Conservation (phyloP, 2,329 filamentous ascomycete species). For the Sclerotinia nivalis region DNA sequence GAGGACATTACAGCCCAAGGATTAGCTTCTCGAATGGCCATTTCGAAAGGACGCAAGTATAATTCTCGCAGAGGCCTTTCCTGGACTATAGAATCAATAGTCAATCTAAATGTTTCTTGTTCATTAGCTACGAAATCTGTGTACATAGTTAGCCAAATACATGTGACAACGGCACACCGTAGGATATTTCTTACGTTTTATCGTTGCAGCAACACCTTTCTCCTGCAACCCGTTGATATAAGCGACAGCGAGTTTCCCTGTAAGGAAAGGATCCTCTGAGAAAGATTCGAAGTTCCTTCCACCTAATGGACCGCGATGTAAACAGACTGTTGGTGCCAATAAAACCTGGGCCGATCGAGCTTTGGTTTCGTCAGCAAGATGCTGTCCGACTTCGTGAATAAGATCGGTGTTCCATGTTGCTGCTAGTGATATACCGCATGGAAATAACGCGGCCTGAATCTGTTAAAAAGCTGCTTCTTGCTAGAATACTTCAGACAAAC, state of each 20-base stretch:
- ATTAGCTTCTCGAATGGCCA: constrained; percentile 67
- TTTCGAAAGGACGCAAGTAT: constrained; percentile 75
- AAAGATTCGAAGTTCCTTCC: constrained; percentile 86
- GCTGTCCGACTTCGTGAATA: constrained; percentile 66
- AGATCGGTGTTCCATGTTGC: constrained; percentile 77
- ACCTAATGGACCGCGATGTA: constrained; percentile 80
- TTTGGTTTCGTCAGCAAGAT: constrained; percentile 70
- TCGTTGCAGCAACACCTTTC: constrained; percentile 71
- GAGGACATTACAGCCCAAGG: constrained; percentile 70
- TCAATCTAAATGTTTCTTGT: constrained; percentile 67
- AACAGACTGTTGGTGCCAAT: constrained; percentile 76
- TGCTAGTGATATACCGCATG: constrained; percentile 75
- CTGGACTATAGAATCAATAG: constrained; percentile 62
- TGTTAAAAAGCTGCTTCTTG: constrained; percentile 21
- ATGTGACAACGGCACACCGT: neutral
- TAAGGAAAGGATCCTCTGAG: constrained; percentile 77
- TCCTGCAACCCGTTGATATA: constrained; percentile 74
- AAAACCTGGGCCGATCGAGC: constrained; percentile 74
- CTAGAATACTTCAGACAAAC: constrained; percentile 41
- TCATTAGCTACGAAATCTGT: constrained; percentile 70
- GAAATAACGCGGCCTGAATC: constrained; percentile 69
- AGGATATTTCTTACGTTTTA: constrained; percentile 61
- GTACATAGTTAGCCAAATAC: constrained; percentile 23
- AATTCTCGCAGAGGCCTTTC: constrained; percentile 68
- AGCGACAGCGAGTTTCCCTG: constrained; percentile 69